Evolutionary conservation across 2,329 filamentous ascomycete species (phyloP).

Genomic region (Phialocephala subalpina): DNA sequence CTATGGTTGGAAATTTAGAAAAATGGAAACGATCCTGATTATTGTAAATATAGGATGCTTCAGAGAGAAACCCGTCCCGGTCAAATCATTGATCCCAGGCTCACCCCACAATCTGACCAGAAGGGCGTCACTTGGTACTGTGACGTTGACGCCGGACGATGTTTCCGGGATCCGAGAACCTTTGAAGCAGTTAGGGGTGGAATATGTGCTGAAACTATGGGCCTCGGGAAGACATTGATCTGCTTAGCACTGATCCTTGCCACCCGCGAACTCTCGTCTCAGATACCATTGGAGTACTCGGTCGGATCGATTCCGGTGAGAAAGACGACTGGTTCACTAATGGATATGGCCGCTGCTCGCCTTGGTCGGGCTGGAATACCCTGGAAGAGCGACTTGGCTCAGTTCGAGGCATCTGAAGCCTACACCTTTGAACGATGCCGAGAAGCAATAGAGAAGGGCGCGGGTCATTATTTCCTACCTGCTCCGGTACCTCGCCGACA

Average conservation of each 20-base stretch:
- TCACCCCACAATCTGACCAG: slow-evolving; percentile 68
- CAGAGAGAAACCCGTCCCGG: slow-evolving; percentile 76
- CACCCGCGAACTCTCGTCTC: slow-evolving; percentile 73
- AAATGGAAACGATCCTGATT: too few relatives aligned
- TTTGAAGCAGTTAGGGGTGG: slow-evolving; percentile 82
- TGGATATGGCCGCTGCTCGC: slow-evolving; percentile 78
- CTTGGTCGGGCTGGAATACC: slow-evolving; percentile 73
- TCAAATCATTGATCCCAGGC: slow-evolving; percentile 75
- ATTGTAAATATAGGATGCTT: slow-evolving; percentile 69
- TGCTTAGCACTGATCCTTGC: slow-evolving; percentile 80
- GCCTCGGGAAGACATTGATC: slow-evolving; percentile 87
- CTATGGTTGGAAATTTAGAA: too few relatives aligned
- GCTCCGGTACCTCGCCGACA: slow-evolving; percentile 50
- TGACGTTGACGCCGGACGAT: slow-evolving; percentile 67
- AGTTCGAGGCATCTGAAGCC: slow-evolving; percentile 35
- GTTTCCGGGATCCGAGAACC: slow-evolving; percentile 70
- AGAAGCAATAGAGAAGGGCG: slow-evolving; percentile 63
- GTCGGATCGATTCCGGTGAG: slow-evolving; percentile 48
- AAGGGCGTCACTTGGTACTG: slow-evolving; percentile 72
- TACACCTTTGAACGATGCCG: slow-evolving; percentile 63
- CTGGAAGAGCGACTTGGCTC: slow-evolving; percentile 72
- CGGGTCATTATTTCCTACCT: slow-evolving; percentile 65
- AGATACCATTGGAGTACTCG: slow-evolving; percentile 69
- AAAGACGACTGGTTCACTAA: slow-evolving; percentile 65
- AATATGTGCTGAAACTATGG: slow-evolving; percentile 83